Conservation (phyloP, 768 basidiomycete species). For the Lentinula boryana region DNA sequence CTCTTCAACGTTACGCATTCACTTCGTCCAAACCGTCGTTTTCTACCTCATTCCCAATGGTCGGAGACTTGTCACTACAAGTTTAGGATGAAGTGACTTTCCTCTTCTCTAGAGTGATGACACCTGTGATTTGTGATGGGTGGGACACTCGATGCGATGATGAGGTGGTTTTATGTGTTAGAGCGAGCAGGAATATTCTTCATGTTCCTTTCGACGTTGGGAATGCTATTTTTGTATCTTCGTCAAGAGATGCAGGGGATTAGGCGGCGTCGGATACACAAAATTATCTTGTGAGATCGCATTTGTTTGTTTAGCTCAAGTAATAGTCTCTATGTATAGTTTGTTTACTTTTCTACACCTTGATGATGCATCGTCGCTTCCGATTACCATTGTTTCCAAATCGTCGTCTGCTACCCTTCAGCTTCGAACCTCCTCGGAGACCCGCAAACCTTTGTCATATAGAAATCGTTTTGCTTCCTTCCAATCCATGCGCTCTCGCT, state of each 20-base stretch:
- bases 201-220: background rate
- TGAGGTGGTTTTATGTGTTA: constrained; percentile 7
- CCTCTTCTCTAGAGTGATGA: constrained; percentile 5
- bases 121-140: background rate
- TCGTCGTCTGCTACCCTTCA: no score
- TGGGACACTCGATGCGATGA: constrained; percentile 1
- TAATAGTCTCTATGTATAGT: background rate
- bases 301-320: background rate
- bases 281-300: background rate
- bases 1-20: background rate
- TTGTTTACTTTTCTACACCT: no score
- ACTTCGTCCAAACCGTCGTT: background rate
- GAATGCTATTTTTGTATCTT: background rate
- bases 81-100: background rate
- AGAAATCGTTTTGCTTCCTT: constrained; percentile 36
- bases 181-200: background rate
- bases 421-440: background rate
- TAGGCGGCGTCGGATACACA: background rate
- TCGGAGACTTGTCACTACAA: background rate
- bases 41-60: background rate
- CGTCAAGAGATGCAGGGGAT: background rate
- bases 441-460: background rate
- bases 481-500: constrained; percentile 76
- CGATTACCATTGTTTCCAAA: no score
- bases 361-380: no score